Evolutionary conservation across 225 moss, liverwort and hornwort genomes (phyloP).

Genomic region (Polytrichum formosum): DNA sequence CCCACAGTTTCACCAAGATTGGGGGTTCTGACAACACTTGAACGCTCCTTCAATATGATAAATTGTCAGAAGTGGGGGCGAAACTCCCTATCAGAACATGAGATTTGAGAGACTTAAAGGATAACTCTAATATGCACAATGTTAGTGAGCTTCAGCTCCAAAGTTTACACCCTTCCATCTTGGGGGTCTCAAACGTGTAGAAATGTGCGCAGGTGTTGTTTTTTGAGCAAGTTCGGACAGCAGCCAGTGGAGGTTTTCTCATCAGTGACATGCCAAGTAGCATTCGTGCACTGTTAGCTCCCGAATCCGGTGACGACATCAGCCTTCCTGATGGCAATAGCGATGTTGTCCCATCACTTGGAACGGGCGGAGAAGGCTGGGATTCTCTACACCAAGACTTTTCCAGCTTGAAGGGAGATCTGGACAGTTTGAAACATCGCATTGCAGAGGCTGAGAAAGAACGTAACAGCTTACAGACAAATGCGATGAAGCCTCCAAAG

Average conservation of each 20-base stretch:
- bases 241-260: conserved; percentile 51
- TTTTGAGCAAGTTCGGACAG: conserved; percentile 73
- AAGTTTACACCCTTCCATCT: not conserved
- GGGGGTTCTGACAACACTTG: too few species aligned
- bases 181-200: not conserved
- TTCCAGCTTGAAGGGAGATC: conserved; percentile 66
- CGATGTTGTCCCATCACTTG: conserved; percentile 36
- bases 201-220: conserved; percentile 58
- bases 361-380: conserved; percentile 51
- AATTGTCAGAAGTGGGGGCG: too few species aligned
- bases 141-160: too few species aligned
- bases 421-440: conserved; percentile 57
- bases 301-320: conserved; percentile 40
- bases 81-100: too few species aligned
- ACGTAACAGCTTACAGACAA: conserved; percentile 31
- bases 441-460: conserved; percentile 65
- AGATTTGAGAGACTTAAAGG: too few species aligned
- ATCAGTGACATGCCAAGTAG: conserved; percentile 61
- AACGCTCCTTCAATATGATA: too few species aligned
- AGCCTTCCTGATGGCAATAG: conserved; percentile 31
- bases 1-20: too few species aligned
- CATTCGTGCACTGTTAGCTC: conserved; percentile 66
- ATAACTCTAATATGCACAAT: too few species aligned
- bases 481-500: conserved; percentile 30
- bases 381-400: conserved; percentile 74